Conservation (phyloP, 2,329 filamentous ascomycete species). For the Alternaria alternata region DNA sequence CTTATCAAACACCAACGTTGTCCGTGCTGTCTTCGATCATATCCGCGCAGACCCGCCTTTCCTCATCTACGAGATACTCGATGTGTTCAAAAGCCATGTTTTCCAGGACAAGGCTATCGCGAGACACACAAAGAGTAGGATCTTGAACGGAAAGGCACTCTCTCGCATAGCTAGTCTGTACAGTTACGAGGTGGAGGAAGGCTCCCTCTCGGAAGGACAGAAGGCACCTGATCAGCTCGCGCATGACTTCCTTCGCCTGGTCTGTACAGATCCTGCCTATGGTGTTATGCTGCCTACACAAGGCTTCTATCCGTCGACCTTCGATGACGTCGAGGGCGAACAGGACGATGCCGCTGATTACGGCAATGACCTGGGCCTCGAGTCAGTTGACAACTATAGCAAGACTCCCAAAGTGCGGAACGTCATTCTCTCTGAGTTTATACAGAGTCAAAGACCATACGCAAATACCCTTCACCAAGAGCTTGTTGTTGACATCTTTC, state of each 20-base stretch:
- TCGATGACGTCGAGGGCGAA: slow-evolving; percentile 62
- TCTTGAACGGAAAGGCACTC: slow-evolving; percentile 78
- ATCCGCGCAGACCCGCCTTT: slow-evolving; percentile 80
- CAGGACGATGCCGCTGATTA: slow-evolving; percentile 55
- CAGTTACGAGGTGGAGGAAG: slow-evolving; percentile 52
- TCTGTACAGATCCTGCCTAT: slow-evolving; percentile 76
- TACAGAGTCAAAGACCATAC: slow-evolving; percentile 82
- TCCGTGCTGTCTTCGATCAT: slow-evolving; percentile 76
- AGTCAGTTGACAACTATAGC: slow-evolving; percentile 74
- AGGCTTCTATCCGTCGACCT: slow-evolving; percentile 82
- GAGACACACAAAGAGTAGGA: slow-evolving; percentile 75
- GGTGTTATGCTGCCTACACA: slow-evolving; percentile 79
- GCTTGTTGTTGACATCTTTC: slow-evolving; percentile 81
- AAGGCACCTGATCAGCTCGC: slow-evolving; percentile 71
- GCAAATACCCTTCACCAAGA: slow-evolving; percentile 82
- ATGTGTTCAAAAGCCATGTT: slow-evolving; percentile 73
- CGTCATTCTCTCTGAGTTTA: slow-evolving; percentile 77
- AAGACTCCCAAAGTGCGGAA: slow-evolving; percentile 80
- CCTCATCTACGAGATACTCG: slow-evolving; percentile 77
- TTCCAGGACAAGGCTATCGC: slow-evolving; percentile 78
- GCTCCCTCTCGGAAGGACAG: slow-evolving; percentile 56
- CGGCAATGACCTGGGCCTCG: slow-evolving; percentile 70
- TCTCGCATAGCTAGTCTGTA: slow-evolving; percentile 64
- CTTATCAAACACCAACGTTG: slow-evolving; percentile 74
- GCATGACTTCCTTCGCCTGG: slow-evolving; percentile 76